Percentiles rank a stretch among this genome's conserved stretches.
These are phyloP conservation scores for Fomitiporia mediterranea DNA, from an alignment of 1,284 basidiomycete genomes.

Conservation along the genomic window DNA sequence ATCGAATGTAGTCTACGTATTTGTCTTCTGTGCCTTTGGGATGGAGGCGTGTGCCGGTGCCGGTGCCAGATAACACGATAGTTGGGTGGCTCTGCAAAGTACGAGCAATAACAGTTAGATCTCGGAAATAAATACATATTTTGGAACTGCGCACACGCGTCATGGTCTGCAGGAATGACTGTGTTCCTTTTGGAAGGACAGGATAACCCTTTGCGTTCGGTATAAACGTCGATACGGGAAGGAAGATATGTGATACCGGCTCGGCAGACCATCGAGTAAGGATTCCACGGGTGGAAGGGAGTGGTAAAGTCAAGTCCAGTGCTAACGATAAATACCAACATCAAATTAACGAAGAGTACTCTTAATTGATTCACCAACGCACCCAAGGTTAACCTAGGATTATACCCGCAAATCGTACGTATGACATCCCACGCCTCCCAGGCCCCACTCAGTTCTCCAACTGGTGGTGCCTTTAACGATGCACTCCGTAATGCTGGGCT, in stretches of 20 bases:
- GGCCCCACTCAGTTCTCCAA: slow-evolving; percentile 71
- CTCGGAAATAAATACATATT: not conserved
- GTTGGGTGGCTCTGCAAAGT: slow-evolving; percentile 67
- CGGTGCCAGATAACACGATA: slow-evolving; percentile 73
- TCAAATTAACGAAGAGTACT: not conserved
- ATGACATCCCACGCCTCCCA: slow-evolving; percentile 99
- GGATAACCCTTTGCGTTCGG: slow-evolving; percentile 97
- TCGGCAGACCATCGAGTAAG: slow-evolving; percentile 89
- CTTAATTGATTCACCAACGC: slow-evolving; percentile 28
- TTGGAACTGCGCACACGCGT: slow-evolving; percentile 59
- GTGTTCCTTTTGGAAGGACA: slow-evolving; percentile 89
- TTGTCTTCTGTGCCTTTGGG: slow-evolving; percentile 78
- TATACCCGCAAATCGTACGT: slow-evolving; percentile 84
- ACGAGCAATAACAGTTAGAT: slow-evolving; percentile 16
- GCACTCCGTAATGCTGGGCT: slow-evolving; percentile 14
- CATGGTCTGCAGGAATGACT: slow-evolving; percentile 82
- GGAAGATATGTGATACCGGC: slow-evolving; percentile 81
- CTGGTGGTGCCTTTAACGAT: slow-evolving; percentile 33
- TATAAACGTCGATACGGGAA: slow-evolving; percentile 90
- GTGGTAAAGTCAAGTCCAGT: slow-evolving; percentile 83
- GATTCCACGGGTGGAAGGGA: slow-evolving; percentile 71
- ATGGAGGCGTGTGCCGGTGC: slow-evolving; percentile 59
- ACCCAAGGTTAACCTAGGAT: slow-evolving; percentile 80
- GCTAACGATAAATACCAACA: slow-evolving; percentile 40
- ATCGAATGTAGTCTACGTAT: slow-evolving; percentile 87